Base-by-base conservation (phyloP, 2,329 filamentous ascomycete species). In the Penicillium brasilianum region DNA sequence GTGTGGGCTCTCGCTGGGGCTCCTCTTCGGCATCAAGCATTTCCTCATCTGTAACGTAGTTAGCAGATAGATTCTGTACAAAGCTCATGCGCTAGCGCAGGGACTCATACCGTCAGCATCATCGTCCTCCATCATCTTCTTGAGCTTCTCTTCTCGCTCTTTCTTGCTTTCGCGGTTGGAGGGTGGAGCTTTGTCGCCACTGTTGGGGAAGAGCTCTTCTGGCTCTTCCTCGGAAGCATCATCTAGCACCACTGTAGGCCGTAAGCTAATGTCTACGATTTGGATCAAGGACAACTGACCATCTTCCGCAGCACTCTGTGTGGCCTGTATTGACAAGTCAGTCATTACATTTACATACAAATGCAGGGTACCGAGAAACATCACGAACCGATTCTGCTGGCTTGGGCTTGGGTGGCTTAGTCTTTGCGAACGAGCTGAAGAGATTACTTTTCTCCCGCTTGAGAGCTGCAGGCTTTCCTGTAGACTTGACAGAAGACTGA, bases 401-500 rank as follows among this genome's bases (percentile, higher is more conserved):
- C 71, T 78, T 83, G 66, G 66, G 66, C 69, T 88, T 91, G 10
- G 87, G 82, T 69, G 87, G 82, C 70, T 86, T 91, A 4, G 88
- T 81, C 68, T 88, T 88, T 2, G 91, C 90, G 73, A 96, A 96
- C 0, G 91, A 90, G 62, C 89, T 88, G 82, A 95, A 92, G 28
- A 96, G 86, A 61, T 86, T 85, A 2, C 88, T 86, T 16, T 80
- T 82, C 56, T 85, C 84, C 59, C 85, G 85, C 71, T 91, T 92
- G 2, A 84, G 66, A 6, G 76, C 72, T 2, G 80, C 71, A 18
- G 74, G 59, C 65, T 82, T 83, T 30, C 55, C 74, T 66, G 62
- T 73, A 61, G 63, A 70, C 62, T 70, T 80, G 61, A 71, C 74
- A 69, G 74, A 73, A 8, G 68, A 57, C 41, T 74, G 67, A 22